These are phyloP conservation scores for Corylus heterophylla DNA, from an alignment of 306 rosid species.

Conservation along the genomic window DNA sequence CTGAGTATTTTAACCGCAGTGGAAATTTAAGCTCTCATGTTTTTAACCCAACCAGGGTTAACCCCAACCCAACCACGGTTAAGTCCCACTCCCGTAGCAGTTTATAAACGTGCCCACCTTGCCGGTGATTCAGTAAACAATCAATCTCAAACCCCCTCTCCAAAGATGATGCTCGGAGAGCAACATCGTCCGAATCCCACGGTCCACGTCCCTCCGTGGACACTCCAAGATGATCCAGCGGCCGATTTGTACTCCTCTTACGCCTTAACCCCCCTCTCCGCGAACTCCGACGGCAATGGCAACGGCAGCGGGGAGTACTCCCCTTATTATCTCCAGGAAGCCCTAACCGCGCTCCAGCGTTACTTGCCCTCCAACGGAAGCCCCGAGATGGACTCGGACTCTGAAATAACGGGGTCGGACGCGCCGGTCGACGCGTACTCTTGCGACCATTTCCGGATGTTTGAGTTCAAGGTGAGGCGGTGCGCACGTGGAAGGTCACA, in stretches of 20 bases:
- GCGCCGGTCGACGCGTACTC: slow-evolving; percentile 83
- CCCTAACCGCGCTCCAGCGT: slow-evolving; percentile 61
- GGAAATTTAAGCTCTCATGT: slow-evolving; percentile 26
- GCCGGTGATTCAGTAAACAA: slow-evolving; percentile 43
- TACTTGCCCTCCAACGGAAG: slow-evolving; percentile 57
- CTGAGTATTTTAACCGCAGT: slow-evolving; percentile 44
- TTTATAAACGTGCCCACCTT: slow-evolving; percentile 47
- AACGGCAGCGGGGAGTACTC: slow-evolving; percentile 49
- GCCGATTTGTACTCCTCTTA: slow-evolving; percentile 47
- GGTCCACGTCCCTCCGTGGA: slow-evolving; percentile 73
- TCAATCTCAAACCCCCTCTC: not conserved
- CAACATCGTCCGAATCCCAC: slow-evolving; percentile 66
- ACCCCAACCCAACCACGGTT: slow-evolving; percentile 52
- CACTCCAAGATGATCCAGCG: slow-evolving; percentile 51
- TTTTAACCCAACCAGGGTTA: slow-evolving; percentile 44
- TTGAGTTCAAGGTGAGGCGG: slow-evolving; percentile 82
- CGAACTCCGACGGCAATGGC: slow-evolving; percentile 46
- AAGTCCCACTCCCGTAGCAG: slow-evolving; percentile 21
- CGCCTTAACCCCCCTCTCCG: slow-evolving; percentile 41
- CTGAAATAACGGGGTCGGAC: slow-evolving; percentile 47
- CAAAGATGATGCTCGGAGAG: slow-evolving; percentile 74
- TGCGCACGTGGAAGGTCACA: slow-evolving; percentile 95
- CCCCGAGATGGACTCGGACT: slow-evolving; percentile 53
- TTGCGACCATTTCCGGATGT: slow-evolving; percentile 90
- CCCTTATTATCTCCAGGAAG: slow-evolving; percentile 56